Percentiles rank a stretch among this genome's conserved stretches.
Conservation (phyloP, 2,329 filamentous ascomycete genomes). For the Didymella glomerata region DNA sequence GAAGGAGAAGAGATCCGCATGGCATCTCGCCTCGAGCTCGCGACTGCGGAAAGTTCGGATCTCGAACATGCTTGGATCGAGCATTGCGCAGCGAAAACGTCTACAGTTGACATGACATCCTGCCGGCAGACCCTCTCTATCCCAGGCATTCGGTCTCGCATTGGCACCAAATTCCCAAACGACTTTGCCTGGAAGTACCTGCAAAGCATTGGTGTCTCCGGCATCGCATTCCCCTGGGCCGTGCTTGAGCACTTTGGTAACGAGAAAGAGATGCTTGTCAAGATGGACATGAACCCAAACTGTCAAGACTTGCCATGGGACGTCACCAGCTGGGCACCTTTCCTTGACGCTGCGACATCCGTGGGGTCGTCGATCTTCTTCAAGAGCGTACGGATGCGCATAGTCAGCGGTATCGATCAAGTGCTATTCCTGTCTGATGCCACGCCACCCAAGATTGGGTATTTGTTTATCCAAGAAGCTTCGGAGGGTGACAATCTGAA, state of each 20-base stretch:
- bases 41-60: constrained; percentile 5
- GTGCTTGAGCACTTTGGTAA: constrained; percentile 53
- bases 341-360: constrained; percentile 56
- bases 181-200: constrained; percentile 54
- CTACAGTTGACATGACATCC: constrained; percentile 19
- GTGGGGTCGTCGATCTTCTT: constrained; percentile 55
- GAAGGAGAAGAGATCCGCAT: constrained; percentile 45
- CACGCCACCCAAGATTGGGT: constrained; percentile 46
- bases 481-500: constrained; percentile 36
- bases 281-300: constrained; percentile 49
- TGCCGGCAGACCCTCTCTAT: constrained; percentile 31
- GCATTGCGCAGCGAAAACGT: constrained; percentile 39
- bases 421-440: constrained; percentile 34
- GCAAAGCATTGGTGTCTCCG: constrained; percentile 51
- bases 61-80: constrained; percentile 44
- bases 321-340: constrained; percentile 49
- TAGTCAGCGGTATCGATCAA: constrained; percentile 46
- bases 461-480: constrained; percentile 46
- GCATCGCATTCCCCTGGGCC: constrained; percentile 55
- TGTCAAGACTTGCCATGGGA: constrained; percentile 37
- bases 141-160: constrained; percentile 37
- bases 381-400: constrained; percentile 50
- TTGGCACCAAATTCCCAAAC: constrained; percentile 37
- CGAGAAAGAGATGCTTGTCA: constrained; percentile 53
- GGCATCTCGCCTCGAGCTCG: constrained; percentile 43